A percentile compares a stretch with the other conserved stretches of the same genome.
phyloP scores from a whole-genome alignment of 805 yeast genomes.

The Candida railenensis region DNA sequence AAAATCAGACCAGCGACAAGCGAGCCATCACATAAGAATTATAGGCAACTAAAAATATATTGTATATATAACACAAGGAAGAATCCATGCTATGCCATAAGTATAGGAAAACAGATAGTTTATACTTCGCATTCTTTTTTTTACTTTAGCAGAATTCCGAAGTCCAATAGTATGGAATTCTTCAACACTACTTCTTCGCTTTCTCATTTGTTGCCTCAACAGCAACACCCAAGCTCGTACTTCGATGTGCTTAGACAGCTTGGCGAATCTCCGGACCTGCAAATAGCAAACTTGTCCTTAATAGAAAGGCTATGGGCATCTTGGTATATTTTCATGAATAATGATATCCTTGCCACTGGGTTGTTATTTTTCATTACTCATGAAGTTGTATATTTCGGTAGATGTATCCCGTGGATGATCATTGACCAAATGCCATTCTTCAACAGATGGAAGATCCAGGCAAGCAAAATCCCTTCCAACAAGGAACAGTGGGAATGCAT shows the following conservation, averaged over 20 bases:
- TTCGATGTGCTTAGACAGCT: conserved; percentile 2
- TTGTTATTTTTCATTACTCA: conserved; percentile 77
- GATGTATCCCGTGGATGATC: conserved; percentile 90
- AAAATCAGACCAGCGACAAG: background rate
- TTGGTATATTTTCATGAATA: conserved; percentile 80
- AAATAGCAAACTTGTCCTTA: conserved; percentile 34
- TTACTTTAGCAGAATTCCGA: no score
- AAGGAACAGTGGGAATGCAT: conserved; percentile 93
- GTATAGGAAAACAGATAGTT: no score
- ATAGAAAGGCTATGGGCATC: conserved; percentile 84
- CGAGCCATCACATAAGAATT: background rate
- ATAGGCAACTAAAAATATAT: conserved; percentile 1
- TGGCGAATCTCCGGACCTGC: conserved; percentile 1
- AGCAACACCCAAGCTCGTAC: conserved; percentile 2
- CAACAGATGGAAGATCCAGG: conserved; percentile 86
- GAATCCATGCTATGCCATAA: no score
- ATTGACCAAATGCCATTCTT: conserved; percentile 85
- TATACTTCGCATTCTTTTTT: no score
- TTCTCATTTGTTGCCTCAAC: background rate
- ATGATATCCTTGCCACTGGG: conserved; percentile 92
- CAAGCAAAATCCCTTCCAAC: conserved; percentile 72
- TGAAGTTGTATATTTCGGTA: conserved; percentile 86
- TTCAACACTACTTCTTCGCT: conserved; percentile 5
- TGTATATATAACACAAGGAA: conserved; percentile 1
- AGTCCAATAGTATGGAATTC: background rate